phyloP scores from a whole-genome alignment of 1,139 yeast genomes.

The Lodderomyces pseudojiufengensis region DNA sequence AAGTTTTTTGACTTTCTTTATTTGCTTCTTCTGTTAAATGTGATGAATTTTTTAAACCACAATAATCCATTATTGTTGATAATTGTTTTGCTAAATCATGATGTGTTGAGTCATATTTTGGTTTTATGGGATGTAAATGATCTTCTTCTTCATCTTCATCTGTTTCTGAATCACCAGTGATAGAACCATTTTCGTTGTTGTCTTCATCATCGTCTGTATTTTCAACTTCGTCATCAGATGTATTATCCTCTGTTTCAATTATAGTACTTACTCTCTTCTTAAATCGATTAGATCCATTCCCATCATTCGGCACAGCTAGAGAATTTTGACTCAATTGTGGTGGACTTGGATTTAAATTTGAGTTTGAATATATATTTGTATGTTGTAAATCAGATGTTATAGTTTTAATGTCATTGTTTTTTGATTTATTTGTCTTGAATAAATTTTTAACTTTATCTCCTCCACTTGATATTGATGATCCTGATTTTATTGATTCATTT shows the following conservation, averaged over 20 bases:
- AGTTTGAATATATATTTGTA: too few species aligned
- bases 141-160: slow-evolving; percentile 17
- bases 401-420: too few species aligned
- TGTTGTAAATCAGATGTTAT: too few species aligned
- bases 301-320: too few species aligned
- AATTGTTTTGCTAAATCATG: slow-evolving; percentile 21
- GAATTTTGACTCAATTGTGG: too few species aligned
- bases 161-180: slow-evolving; percentile 15
- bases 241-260: slow-evolving; percentile 19
- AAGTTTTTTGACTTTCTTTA: slow-evolving; percentile 29
- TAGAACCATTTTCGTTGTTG: slow-evolving; percentile 18
- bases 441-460: too few species aligned
- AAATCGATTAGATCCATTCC: not conserved
- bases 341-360: too few species aligned
- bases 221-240: slow-evolving; percentile 24
- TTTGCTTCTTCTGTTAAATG: slow-evolving; percentile 25
- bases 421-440: too few species aligned
- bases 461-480: not conserved
- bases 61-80: slow-evolving; percentile 32
- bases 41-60: slow-evolving; percentile 21
- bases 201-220: slow-evolving; percentile 17
- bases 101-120: slow-evolving; percentile 14
- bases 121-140: slow-evolving; percentile 28
- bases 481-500: slow-evolving; percentile 3
- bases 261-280: slow-evolving; percentile 22